Evolutionary conservation across 805 yeast genomes (phyloP).

Genomic region (Huiozyma sinensis): DNA sequence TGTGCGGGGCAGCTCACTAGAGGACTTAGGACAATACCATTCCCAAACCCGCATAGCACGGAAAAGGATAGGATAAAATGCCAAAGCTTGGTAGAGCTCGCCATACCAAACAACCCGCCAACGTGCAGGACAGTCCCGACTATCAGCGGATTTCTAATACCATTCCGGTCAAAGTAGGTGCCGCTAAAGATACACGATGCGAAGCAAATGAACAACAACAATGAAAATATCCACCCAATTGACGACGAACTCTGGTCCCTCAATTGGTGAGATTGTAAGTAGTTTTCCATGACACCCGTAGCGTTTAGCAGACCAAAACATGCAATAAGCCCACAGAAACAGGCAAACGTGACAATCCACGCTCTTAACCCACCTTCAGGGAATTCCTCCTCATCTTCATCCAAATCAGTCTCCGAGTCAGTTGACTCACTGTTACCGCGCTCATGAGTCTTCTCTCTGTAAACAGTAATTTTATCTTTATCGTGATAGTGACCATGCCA

Average conservation of each 20-base stretch:
- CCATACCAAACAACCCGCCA: conserved; percentile 42
- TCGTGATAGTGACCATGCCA: neutral
- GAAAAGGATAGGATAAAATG: conserved; percentile 53
- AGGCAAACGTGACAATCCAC: conserved; percentile 45
- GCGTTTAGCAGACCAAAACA: conserved; percentile 48
- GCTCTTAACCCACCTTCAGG: conserved; percentile 57
- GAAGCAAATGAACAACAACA: conserved; percentile 40
- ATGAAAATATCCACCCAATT: conserved; percentile 56
- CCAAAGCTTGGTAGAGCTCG: conserved; percentile 39
- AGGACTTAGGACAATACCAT: conserved; percentile 47
- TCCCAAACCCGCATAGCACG: conserved; percentile 44
- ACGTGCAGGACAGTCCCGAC: conserved; percentile 34
- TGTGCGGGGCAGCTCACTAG: conserved; percentile 50
- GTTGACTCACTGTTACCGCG: neutral
- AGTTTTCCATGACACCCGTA: conserved; percentile 53
- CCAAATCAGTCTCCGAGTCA: neutral
- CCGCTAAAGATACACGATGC: conserved; percentile 44
- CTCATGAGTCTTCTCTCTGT: conserved; percentile 4
- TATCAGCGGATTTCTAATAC: conserved; percentile 34
- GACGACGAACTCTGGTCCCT: conserved; percentile 34
- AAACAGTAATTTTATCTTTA: neutral
- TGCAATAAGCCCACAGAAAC: conserved; percentile 44
- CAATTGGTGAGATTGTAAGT: conserved; percentile 46
- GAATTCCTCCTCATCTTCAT: conserved; percentile 14
- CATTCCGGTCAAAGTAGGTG: conserved; percentile 45